phyloP scores from a whole-genome alignment of 176 grass and related monocot species.

The Panicum miliaceum region DNA sequence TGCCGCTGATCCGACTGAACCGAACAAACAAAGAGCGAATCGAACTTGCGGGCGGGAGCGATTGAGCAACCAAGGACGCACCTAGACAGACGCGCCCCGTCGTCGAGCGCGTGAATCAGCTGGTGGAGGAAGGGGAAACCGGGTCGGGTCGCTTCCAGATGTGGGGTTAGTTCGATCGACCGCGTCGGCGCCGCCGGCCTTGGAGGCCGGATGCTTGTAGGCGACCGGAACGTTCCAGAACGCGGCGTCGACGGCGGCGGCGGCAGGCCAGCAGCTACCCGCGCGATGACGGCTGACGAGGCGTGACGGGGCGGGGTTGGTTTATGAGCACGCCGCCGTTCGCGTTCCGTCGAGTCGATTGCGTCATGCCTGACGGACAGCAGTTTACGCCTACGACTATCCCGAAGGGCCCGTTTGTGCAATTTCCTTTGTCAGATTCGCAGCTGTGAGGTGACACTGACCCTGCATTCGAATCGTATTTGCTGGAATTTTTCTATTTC shows the following conservation, averaged over 20 bases:
- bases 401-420: neutral
- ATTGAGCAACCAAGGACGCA: neutral
- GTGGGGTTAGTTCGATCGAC: neutral
- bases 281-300: neutral
- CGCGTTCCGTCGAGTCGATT: neutral
- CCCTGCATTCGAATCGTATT: too few species aligned
- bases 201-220: neutral
- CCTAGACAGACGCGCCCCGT: neutral
- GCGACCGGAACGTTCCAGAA: slow-evolving; percentile 32
- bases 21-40: neutral
- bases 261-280: neutral
- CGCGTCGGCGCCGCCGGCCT: neutral
- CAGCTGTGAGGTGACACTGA: too few species aligned
- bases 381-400: neutral
- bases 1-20: neutral
- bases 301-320: neutral
- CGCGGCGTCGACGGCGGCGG: slow-evolving; percentile 2
- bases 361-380: slow-evolving; percentile 24
- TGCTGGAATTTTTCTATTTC: too few species aligned
- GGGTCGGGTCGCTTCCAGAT: neutral
- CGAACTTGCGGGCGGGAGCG: neutral
- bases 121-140: neutral
- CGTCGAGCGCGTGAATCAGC: neutral
- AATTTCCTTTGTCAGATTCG: neutral
- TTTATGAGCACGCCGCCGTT: neutral